A percentile compares a stretch with the other conserved stretches of the same genome.
Conservation (phyloP, 305 asterid species). For the Fraxinus albicans region DNA sequence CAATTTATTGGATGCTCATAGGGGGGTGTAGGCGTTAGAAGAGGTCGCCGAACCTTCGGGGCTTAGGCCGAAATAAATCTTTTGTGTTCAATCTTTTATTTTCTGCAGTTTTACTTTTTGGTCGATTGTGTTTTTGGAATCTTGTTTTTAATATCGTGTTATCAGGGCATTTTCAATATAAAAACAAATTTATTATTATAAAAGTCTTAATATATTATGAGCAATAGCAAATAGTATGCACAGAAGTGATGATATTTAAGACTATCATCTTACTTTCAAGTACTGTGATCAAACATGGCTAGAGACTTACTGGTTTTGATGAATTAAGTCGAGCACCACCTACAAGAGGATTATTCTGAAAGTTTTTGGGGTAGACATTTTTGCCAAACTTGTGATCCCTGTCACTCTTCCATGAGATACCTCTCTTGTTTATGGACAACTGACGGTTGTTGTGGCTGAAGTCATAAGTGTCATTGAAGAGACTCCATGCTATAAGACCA, state of each 20-base stretch:
- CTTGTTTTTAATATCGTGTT: no score
- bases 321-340: conserved; percentile 66
- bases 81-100: no score
- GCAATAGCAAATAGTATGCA: not conserved
- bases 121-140: no score
- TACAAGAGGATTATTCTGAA: conserved; percentile 48
- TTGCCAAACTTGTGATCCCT: conserved; percentile 74
- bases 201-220: not conserved
- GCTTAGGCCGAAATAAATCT: no score
- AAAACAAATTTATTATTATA: no score
- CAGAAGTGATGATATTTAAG: not conserved
- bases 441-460: conserved; percentile 45
- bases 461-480: conserved; percentile 72
- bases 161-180: not conserved
- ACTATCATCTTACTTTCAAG: not conserved
- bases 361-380: conserved; percentile 65
- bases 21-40: no score
- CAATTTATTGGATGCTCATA: no score
- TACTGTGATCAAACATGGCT: not conserved
- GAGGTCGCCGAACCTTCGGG: no score
- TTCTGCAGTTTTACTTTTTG: no score
- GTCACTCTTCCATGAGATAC: conserved; percentile 83
- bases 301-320: conserved; percentile 54
- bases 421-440: conserved; percentile 54
- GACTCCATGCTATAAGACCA: conserved; percentile 92